phyloP scores from a whole-genome alignment of 1,284 basidiomycete species.

The Pseudozyma thailandica region DNA sequence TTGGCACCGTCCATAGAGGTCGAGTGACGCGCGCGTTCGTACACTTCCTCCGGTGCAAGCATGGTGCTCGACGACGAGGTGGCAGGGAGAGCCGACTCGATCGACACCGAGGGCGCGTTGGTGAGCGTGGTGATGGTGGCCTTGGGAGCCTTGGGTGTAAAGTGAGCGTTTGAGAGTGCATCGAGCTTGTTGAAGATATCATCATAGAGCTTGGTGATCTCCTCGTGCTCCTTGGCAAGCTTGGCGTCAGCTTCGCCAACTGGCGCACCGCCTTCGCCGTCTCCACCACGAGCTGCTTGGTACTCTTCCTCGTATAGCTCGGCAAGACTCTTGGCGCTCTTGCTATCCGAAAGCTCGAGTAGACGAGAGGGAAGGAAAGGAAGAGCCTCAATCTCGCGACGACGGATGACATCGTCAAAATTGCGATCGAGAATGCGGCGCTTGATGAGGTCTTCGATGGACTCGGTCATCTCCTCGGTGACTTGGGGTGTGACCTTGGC shows the following conservation, averaged over 20 bases:
- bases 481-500: conserved; percentile 87
- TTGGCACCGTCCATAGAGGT: conserved; percentile 68
- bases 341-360: conserved; percentile 86
- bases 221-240: conserved; percentile 86
- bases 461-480: conserved; percentile 85
- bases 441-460: conserved; percentile 91
- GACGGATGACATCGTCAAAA: conserved; percentile 91
- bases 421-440: conserved; percentile 83
- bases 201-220: conserved; percentile 85
- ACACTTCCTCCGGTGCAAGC: conserved; percentile 94
- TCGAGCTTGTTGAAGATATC: conserved; percentile 89
- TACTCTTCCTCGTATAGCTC: conserved; percentile 98
- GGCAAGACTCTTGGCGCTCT: conserved; percentile 79
- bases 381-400: conserved; percentile 77
- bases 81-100: conserved; percentile 91
- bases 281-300: conserved; percentile 73
- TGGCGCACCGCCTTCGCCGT: conserved; percentile 69
- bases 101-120: conserved; percentile 83
- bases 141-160: conserved; percentile 93
- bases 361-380: conserved; percentile 86
- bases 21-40: conserved; percentile 66
- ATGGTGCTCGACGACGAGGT: conserved; percentile 79
- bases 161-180: conserved; percentile 92
- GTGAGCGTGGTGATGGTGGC: conserved; percentile 85
- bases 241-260: conserved; percentile 87